These are phyloP conservation scores for Alternaria tenuissima DNA, from an alignment of 2,329 filamentous ascomycete genomes.

Conservation along the genomic window DNA sequence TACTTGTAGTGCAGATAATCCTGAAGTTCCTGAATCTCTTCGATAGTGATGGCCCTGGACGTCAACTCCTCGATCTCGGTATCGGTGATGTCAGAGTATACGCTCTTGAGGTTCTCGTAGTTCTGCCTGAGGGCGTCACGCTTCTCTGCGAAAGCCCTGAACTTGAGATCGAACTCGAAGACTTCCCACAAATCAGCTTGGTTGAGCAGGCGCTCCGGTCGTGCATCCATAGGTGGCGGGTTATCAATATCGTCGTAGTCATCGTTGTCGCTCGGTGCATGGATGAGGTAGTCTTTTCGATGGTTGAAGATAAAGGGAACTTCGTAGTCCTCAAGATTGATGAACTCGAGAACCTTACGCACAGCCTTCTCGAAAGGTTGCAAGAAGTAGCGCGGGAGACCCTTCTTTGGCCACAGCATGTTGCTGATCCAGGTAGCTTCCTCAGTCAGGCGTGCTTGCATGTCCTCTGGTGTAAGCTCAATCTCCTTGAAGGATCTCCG, in stretches of 20 bases:
- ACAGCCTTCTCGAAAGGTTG: slow-evolving; percentile 87
- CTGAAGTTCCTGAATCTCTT: slow-evolving; percentile 95
- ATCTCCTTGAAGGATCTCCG: slow-evolving; percentile 87
- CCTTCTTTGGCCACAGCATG: slow-evolving; percentile 88
- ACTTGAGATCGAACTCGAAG: slow-evolving; percentile 93
- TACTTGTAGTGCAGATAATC: slow-evolving; percentile 98
- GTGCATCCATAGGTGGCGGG: slow-evolving; percentile 74
- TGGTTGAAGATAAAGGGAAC: slow-evolving; percentile 98
- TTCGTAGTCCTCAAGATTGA: slow-evolving; percentile 92
- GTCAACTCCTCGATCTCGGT: slow-evolving; percentile 82
- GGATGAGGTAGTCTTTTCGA: slow-evolving; percentile 95
- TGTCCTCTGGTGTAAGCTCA: slow-evolving; percentile 81
- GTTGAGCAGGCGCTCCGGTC: slow-evolving; percentile 85
- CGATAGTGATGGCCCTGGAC: slow-evolving; percentile 81
- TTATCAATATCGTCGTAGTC: slow-evolving; percentile 70
- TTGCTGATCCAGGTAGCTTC: slow-evolving; percentile 93
- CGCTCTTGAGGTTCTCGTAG: slow-evolving; percentile 73
- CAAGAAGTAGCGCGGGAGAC: slow-evolving; percentile 74
- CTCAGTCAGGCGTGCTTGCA: slow-evolving; percentile 68
- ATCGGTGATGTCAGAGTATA: slow-evolving; percentile 70
- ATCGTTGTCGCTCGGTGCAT: slow-evolving; percentile 72
- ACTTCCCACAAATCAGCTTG: slow-evolving; percentile 96
- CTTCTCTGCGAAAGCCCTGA: slow-evolving; percentile 90
- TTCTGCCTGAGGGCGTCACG: slow-evolving; percentile 83
- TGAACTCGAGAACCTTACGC: slow-evolving; percentile 91